These are phyloP conservation scores for Calocybe gangraenosa DNA, from an alignment of 768 basidiomycete genomes.

Conservation along the genomic window DNA sequence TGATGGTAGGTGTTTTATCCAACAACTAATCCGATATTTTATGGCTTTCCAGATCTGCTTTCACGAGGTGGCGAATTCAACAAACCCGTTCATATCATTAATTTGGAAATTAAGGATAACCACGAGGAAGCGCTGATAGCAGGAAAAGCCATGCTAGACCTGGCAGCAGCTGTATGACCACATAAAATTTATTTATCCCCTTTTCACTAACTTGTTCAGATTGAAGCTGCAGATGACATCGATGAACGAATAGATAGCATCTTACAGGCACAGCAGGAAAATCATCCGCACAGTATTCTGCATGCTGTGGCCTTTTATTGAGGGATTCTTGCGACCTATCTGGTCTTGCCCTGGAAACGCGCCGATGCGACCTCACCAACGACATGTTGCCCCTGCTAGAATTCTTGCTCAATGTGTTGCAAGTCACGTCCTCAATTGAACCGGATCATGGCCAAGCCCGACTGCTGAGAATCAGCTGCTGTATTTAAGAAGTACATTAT, in stretches of 20 bases:
- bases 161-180: conserved; percentile 85
- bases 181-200: conserved; percentile 6
- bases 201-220: conserved; percentile 40
- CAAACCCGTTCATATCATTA: conserved; percentile 92
- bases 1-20: conserved; percentile 62
- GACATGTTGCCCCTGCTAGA: not conserved
- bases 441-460: too few relatives aligned
- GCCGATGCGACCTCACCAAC: too few relatives aligned
- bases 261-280: conserved; percentile 79
- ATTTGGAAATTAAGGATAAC: conserved; percentile 98
- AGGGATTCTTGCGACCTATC: conserved; percentile 9
- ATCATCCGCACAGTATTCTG: conserved; percentile 87
- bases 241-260: conserved; percentile 91
- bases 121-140: conserved; percentile 98
- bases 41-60: conserved; percentile 61
- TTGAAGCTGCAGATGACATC: conserved; percentile 80
- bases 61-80: conserved; percentile 87
- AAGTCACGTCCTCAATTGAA: too few relatives aligned
- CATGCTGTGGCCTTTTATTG: conserved; percentile 93
- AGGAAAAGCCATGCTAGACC: conserved; percentile 89
- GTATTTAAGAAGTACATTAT: too few relatives aligned
- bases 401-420: not conserved
- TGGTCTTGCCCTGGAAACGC: too few relatives aligned
- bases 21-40: conserved; percentile 2
- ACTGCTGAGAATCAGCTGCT: too few relatives aligned